phyloP scores from a whole-genome alignment of 768 basidiomycete genomes.

The Psilocybe subaeruginosa region DNA sequence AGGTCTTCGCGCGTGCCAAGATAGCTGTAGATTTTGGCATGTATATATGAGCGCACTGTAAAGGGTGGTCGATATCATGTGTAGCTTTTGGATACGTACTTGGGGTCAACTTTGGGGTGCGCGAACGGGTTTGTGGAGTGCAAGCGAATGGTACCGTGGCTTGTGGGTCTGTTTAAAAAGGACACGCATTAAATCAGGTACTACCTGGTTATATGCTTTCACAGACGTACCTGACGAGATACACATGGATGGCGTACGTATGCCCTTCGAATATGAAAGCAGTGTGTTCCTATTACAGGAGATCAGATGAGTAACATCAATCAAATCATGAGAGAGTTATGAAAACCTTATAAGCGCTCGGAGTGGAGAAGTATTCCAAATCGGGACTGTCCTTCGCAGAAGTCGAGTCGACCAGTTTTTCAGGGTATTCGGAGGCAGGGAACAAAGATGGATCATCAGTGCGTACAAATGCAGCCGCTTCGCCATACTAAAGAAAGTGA shows the following conservation, averaged over 20 bases:
- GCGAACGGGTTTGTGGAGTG: slow-evolving; percentile 46
- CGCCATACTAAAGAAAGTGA: slow-evolving; percentile 38
- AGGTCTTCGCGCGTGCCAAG: slow-evolving; percentile 43
- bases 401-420: slow-evolving; percentile 44
- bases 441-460: slow-evolving; percentile 56
- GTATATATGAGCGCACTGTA: background rate
- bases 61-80: background rate
- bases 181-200: background rate
- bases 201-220: background rate
- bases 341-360: slow-evolving; percentile 42
- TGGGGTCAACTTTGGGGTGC: slow-evolving; percentile 46
- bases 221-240: slow-evolving; percentile 38
- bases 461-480: slow-evolving; percentile 63
- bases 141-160: slow-evolving; percentile 41
- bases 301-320: background rate
- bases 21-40: slow-evolving; percentile 33
- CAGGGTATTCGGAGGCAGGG: slow-evolving; percentile 36
- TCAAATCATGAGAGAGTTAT: background rate
- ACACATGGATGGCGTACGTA: slow-evolving; percentile 44
- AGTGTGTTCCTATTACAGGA: slow-evolving; percentile 37
- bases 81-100: slow-evolving; percentile 26
- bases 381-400: slow-evolving; percentile 50
- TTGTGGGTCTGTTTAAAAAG: slow-evolving; percentile 37
- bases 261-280: slow-evolving; percentile 32
- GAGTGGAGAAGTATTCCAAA: slow-evolving; percentile 47